Conservation (phyloP, 257 asterid species). For the Fraxinus americana region DNA sequence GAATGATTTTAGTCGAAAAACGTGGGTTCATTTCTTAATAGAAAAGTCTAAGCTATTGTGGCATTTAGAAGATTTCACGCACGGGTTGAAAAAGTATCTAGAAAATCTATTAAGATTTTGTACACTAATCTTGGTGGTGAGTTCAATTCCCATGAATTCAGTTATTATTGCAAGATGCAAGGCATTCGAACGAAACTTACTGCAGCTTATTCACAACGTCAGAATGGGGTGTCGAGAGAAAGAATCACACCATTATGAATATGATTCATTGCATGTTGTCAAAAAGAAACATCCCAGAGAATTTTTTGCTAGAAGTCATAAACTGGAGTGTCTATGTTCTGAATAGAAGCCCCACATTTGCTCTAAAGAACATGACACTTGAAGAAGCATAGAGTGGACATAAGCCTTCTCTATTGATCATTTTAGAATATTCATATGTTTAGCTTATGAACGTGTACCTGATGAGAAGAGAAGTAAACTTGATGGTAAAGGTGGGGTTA, state of each 20-base stretch:
- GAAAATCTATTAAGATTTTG: too few species aligned
- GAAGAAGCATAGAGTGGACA: conserved; percentile 4
- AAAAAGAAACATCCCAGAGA: not conserved
- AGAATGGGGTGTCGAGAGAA: not conserved
- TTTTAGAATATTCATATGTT: not conserved
- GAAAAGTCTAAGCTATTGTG: not conserved
- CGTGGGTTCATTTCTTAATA: not conserved
- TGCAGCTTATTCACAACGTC: not conserved
- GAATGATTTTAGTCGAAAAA: not conserved
- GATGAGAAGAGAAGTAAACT: not conserved
- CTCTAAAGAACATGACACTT: not conserved
- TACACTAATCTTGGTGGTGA: too few species aligned
- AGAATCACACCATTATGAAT: not conserved
- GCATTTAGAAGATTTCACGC: not conserved
- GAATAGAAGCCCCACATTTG: not conserved
- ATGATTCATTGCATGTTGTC: not conserved
- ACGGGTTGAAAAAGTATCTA: too few species aligned
- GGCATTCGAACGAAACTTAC: too few species aligned
- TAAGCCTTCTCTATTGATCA: not conserved
- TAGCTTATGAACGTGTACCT: not conserved
- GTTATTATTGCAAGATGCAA: too few species aligned
- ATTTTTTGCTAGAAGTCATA: too few species aligned
- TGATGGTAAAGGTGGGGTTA: not conserved
- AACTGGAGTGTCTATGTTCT: not conserved
- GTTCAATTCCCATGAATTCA: too few species aligned